These are phyloP conservation scores for Phytopythium cucurbitacearum DNA, from an alignment of 352 stramenopile genomes.

Conservation along the genomic window DNA sequence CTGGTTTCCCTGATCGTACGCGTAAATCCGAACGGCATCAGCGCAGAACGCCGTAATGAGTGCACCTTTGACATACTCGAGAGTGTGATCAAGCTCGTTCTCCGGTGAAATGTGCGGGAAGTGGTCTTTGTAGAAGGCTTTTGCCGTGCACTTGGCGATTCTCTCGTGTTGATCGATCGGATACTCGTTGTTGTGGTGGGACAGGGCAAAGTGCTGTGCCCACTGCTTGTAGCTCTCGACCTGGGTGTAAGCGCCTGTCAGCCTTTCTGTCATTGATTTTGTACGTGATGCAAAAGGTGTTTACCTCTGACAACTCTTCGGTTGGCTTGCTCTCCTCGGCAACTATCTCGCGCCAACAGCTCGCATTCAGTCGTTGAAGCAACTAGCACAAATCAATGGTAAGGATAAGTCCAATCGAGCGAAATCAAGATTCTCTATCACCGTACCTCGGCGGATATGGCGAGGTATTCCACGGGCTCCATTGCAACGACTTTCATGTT, in stretches of 20 bases:
- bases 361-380: slow-evolving; percentile 26
- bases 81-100: slow-evolving; percentile 72
- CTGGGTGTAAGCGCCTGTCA: slow-evolving; percentile 9
- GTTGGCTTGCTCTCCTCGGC: slow-evolving; percentile 31
- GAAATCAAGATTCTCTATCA: not conserved
- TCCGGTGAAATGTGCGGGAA: slow-evolving; percentile 73
- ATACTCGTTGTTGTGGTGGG: slow-evolving; percentile 31
- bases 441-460: slow-evolving; percentile 42
- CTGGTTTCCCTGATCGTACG: slow-evolving; percentile 31
- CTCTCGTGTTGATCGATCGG: slow-evolving; percentile 29
- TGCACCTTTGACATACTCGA: slow-evolving; percentile 61
- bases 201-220: slow-evolving; percentile 57
- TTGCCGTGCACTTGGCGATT: slow-evolving; percentile 54
- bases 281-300: not conserved
- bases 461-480: slow-evolving; percentile 59
- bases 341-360: slow-evolving; percentile 30
- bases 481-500: slow-evolving; percentile 65
- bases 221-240: slow-evolving; percentile 75
- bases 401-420: slow-evolving; percentile 1
- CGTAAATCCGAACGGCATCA: slow-evolving; percentile 57
- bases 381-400: slow-evolving; percentile 10
- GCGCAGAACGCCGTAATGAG: slow-evolving; percentile 55
- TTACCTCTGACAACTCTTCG: slow-evolving; percentile 37
- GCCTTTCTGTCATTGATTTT: not conserved
- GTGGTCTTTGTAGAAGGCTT: slow-evolving; percentile 73